Conservation (phyloP, 2,329 filamentous ascomycete genomes). For the Xylariales sp. region DNA sequence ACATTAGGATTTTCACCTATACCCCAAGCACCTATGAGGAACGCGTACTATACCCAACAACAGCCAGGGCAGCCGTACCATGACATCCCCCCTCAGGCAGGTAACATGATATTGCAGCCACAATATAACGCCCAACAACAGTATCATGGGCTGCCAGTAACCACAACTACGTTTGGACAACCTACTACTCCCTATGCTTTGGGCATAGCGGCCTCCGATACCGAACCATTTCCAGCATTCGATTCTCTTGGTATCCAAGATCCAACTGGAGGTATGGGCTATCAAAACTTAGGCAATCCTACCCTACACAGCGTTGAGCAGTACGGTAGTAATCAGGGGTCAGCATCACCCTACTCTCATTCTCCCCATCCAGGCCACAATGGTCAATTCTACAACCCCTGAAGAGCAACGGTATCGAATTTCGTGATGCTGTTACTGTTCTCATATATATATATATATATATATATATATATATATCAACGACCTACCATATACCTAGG, state of each 20-base stretch:
- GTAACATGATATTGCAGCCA: constrained; percentile 43
- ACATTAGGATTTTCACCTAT: constrained; percentile 39
- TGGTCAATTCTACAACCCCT: constrained; percentile 51
- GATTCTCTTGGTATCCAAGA: constrained; percentile 56
- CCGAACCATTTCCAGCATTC: constrained; percentile 54
- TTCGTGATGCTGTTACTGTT: constrained; percentile 25
- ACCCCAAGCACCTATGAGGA: constrained; percentile 37
- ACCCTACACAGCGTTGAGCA: constrained; percentile 50
- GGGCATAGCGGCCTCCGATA: constrained; percentile 44
- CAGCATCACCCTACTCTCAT: constrained; percentile 56
- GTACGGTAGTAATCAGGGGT: constrained; percentile 55
- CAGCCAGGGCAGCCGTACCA: constrained; percentile 32
- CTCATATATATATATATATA: constrained; percentile 37
- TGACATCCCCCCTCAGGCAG: constrained; percentile 33
- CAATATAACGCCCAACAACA: constrained; percentile 42
- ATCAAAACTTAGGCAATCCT: constrained; percentile 50
- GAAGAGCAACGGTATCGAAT: constrained; percentile 19
- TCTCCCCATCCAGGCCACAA: constrained; percentile 55
- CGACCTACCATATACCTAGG: constrained; percentile 30
- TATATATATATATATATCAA: constrained; percentile 36
- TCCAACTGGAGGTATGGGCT: constrained; percentile 47
- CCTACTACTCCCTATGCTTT: constrained; percentile 47
- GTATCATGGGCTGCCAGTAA: constrained; percentile 50
- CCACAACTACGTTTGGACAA: constrained; percentile 43
- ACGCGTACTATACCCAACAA: constrained; percentile 43